Base-by-base conservation (phyloP, 805 yeast species). In the Barnettozyma pratensis region DNA sequence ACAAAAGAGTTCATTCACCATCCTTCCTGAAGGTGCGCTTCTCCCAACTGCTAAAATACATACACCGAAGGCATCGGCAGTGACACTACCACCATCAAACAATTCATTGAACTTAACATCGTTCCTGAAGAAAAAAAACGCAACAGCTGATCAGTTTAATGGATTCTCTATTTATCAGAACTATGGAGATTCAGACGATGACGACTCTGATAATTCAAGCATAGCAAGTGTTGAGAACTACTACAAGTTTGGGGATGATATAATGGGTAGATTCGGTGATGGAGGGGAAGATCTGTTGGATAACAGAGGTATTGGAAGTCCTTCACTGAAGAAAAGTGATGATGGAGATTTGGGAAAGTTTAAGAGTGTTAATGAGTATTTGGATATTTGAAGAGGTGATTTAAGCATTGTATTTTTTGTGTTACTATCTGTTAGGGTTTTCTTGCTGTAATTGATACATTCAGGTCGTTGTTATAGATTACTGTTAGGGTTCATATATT, bases 121-220 rank as follows among this genome's bases (percentile, higher is more conserved):
- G 3, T 41, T 56, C 9, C 42, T 61, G 5, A 41, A 48, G 4
- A 52, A 61, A 8, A 61, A 61, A 41, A 57, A 54, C 26, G 54
- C 56, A 40, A 57, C 53, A 26, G 54, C 56, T 12, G 45, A 61
- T 34, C 56, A 57, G 40, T 43, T 61, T 9, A 62, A 60, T 45
- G 65, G 58, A 9, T 54, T 60, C 1, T 57, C 62, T 12, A 55
- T 48, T 25, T 58, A 57, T 46, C 60, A 60, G 37, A 51, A 53
- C 10, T 39, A 57, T 40, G 64, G 58, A 32, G 45, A 42, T 5
- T 51, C 59, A 4, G 61, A 56, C 42, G 56, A 49, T n/a, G 53
- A 49, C 10, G 55, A 52, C 29, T 47, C 37, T 9, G 54, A 47
- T 44, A 52, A 45, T 7, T 25, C 37, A 10, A 41, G 43, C 28